Evolutionary conservation across 169 alveolate species (phyloP).

Genomic region (Cytauxzoon felis): DNA sequence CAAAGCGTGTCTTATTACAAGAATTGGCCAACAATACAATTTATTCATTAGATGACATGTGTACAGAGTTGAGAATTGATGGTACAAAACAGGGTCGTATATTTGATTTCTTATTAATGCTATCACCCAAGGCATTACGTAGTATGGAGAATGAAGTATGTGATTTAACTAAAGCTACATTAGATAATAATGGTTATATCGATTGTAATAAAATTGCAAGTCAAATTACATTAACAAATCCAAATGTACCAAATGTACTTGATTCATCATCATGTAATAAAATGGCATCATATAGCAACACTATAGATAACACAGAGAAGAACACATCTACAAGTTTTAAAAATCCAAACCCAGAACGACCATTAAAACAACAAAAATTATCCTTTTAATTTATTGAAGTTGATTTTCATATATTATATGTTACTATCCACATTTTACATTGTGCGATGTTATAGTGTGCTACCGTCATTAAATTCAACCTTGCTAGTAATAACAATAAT

Average conservation of each 20-base stretch:
- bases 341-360: not conserved
- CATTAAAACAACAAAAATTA: slow-evolving; percentile 6
- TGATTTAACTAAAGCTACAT: slow-evolving; percentile 52
- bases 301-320: not conserved
- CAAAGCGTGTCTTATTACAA: slow-evolving; percentile 58
- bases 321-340: not conserved
- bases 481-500: too few species aligned
- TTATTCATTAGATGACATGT: slow-evolving; percentile 56
- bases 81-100: slow-evolving; percentile 59
- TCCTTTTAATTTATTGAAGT: not conserved
- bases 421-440: too few species aligned
- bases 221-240: slow-evolving; percentile 15
- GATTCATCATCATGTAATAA: not conserved
- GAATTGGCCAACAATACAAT: slow-evolving; percentile 54
- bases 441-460: too few species aligned
- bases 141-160: slow-evolving; percentile 33
- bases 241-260: not conserved
- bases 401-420: not conserved
- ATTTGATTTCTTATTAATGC: slow-evolving; percentile 42
- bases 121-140: slow-evolving; percentile 42
- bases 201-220: slow-evolving; percentile 24
- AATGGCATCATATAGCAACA: not conserved
- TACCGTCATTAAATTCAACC: too few species aligned
- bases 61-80: slow-evolving; percentile 44
- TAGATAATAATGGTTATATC: slow-evolving; percentile 44